These are phyloP conservation scores for Annona cherimola DNA, from an alignment of 164 flowering plant genomes.

Conservation along the genomic window DNA sequence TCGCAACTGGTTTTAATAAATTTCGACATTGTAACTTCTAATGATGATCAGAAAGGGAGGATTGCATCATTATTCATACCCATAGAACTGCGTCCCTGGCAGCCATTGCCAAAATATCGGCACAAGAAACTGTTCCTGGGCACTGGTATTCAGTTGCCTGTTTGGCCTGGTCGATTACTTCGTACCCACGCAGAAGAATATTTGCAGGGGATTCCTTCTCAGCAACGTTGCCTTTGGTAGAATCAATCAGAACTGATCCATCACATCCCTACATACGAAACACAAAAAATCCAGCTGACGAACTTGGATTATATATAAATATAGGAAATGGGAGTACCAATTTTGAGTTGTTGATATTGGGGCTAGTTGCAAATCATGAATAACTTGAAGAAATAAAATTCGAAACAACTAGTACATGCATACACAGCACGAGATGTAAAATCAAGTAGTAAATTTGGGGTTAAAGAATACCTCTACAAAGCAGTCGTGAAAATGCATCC, in stretches of 20 bases:
- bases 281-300: background rate
- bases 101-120: conserved; percentile 85
- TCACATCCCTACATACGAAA: conserved; percentile 67
- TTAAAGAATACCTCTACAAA: conserved; percentile 44
- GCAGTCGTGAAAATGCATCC: conserved; percentile 89
- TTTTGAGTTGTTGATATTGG: too few relatives aligned
- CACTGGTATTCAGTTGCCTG: conserved; percentile 53
- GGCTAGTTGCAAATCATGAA: too few relatives aligned
- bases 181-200: conserved; percentile 69
- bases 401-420: too few relatives aligned
- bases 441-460: background rate
- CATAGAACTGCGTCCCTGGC: conserved; percentile 75
- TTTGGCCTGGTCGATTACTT: conserved; percentile 65
- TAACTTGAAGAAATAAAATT: too few relatives aligned
- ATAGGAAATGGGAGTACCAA: too few relatives aligned
- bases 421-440: too few relatives aligned
- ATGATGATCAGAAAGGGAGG: background rate
- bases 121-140: conserved; percentile 84
- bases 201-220: conserved; percentile 88
- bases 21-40: background rate
- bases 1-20: too few relatives aligned
- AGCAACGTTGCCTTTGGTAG: conserved; percentile 69
- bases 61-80: conserved; percentile 25
- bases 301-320: background rate
- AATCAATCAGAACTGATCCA: conserved; percentile 70